Conservation (phyloP, 1,284 basidiomycete genomes). For the Ceratobasidium sp. region DNA sequence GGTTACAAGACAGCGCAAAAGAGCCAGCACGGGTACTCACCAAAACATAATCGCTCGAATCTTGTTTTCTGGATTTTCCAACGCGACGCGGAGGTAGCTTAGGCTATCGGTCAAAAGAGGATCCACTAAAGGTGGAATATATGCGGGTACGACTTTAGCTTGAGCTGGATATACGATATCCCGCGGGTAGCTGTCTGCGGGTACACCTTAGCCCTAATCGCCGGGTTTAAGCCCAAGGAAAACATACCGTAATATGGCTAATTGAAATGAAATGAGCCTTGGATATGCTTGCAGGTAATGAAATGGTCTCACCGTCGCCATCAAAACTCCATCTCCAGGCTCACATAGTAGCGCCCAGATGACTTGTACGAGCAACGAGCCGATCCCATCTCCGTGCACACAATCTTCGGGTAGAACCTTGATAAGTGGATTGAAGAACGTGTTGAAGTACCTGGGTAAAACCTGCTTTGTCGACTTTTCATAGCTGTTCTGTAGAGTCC, state of each 20-base stretch:
- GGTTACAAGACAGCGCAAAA: too few relatives aligned
- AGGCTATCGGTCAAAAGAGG: constrained; percentile 13
- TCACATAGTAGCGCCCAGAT: constrained; percentile 28
- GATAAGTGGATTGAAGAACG: constrained; percentile 29
- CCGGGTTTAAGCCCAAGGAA: neutral
- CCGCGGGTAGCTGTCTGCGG: neutral
- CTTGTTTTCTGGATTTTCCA: constrained; percentile 24
- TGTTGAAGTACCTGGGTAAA: constrained; percentile 25
- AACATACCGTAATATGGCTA: constrained; percentile 42
- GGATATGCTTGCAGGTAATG: too few relatives aligned
- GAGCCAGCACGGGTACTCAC: neutral
- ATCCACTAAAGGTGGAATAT: constrained; percentile 8
- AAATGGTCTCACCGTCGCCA: constrained; percentile 26
- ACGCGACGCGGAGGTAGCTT: constrained; percentile 3
- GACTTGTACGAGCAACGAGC: constrained; percentile 13
- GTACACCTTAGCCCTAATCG: neutral
- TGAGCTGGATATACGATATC: constrained; percentile 38
- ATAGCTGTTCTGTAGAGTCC: neutral
- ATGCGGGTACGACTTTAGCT: constrained; percentile 23
- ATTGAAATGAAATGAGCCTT: too few relatives aligned
- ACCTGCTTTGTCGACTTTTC: constrained; percentile 4
- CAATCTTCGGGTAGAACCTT: constrained; percentile 18
- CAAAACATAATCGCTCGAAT: constrained; percentile 31
- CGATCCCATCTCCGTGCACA: constrained; percentile 28
- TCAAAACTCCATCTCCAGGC: constrained; percentile 40